Evolutionary conservation across 805 yeast species (phyloP).

Genomic region (Candida tammaniensis): DNA sequence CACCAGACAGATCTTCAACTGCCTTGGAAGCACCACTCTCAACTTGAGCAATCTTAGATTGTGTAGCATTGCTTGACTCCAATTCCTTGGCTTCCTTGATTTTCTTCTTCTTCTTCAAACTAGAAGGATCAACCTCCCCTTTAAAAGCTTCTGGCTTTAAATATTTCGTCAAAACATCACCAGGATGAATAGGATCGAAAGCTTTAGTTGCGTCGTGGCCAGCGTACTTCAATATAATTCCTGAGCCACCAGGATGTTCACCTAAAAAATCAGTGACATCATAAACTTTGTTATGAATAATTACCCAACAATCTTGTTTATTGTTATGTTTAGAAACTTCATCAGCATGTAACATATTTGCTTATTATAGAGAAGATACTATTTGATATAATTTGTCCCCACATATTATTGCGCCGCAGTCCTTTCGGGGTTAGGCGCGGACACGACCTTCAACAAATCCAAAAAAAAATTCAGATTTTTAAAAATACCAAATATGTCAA

Average conservation of each 20-base stretch:
- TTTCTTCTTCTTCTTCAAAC: not conserved
- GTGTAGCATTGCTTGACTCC: too few relatives aligned
- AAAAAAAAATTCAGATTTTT: too few relatives aligned
- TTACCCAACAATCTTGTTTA: slow-evolving; percentile 76
- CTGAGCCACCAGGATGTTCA: slow-evolving; percentile 62
- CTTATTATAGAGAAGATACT: too few relatives aligned
- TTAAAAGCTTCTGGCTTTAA: slow-evolving; percentile 43
- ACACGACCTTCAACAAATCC: too few relatives aligned
- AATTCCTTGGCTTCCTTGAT: not conserved
- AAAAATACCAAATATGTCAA: too few relatives aligned
- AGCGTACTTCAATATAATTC: slow-evolving; percentile 51
- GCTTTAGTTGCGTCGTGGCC: slow-evolving; percentile 66
- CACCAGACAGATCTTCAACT: slow-evolving; percentile 2
- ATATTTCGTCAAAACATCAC: slow-evolving; percentile 74
- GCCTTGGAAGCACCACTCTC: too few relatives aligned
- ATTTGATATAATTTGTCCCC: too few relatives aligned
- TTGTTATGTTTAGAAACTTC: slow-evolving; percentile 48
- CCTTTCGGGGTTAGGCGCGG: too few relatives aligned
- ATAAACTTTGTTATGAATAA: slow-evolving; percentile 74
- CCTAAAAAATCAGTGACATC: slow-evolving; percentile 64
- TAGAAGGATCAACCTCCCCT: slow-evolving; percentile 28
- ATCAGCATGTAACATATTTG: slow-evolving; percentile 20
- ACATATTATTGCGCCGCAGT: too few relatives aligned
- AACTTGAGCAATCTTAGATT: too few relatives aligned
- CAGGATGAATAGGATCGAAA: slow-evolving; percentile 87